Evolutionary conservation across 108 stramenopile genomes (phyloP).

Genomic region (Nitzschia palea): DNA sequence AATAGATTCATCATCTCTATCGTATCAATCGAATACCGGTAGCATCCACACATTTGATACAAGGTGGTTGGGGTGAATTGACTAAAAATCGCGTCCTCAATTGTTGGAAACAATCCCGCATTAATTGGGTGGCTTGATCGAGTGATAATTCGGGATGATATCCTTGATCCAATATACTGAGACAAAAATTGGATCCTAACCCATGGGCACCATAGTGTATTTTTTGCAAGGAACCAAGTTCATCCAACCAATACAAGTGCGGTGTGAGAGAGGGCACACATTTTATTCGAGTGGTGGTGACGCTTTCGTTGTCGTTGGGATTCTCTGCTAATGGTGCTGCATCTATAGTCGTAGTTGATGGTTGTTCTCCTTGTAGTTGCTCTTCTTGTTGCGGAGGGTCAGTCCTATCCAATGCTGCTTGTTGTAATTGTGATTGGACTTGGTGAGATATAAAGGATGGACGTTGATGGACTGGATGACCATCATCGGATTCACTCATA

Average conservation of each 20-base stretch:
- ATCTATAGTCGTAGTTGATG: conserved; percentile 24
- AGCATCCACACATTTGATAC: conserved; percentile 78
- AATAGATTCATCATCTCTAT: too few relatives aligned
- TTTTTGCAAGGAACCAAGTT: conserved; percentile 71
- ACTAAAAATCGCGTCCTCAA: conserved; percentile 67
- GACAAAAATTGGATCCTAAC: conserved; percentile 62
- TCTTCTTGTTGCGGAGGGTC: too few relatives aligned
- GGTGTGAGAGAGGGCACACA: conserved; percentile 28
- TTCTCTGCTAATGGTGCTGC: background rate
- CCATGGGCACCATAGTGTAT: conserved; percentile 79
- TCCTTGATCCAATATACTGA: conserved; percentile 69
- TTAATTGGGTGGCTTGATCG: conserved; percentile 49
- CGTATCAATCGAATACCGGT: conserved; percentile 36
- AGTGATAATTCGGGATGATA: conserved; percentile 55
- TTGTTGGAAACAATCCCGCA: conserved; percentile 68
- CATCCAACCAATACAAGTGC: conserved; percentile 75
- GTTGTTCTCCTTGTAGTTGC: conserved; percentile 40
- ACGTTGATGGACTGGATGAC: background rate
- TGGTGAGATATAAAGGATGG: background rate
- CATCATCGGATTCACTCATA: conserved; percentile 37
- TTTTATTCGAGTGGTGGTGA: background rate
- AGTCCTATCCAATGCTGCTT: conserved; percentile 4
- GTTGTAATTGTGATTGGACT: conserved; percentile 17
- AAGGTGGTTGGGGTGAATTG: conserved; percentile 68
- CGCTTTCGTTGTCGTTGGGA: background rate